Conservation (phyloP, 331 rosid species). For the Malus hybrid region DNA sequence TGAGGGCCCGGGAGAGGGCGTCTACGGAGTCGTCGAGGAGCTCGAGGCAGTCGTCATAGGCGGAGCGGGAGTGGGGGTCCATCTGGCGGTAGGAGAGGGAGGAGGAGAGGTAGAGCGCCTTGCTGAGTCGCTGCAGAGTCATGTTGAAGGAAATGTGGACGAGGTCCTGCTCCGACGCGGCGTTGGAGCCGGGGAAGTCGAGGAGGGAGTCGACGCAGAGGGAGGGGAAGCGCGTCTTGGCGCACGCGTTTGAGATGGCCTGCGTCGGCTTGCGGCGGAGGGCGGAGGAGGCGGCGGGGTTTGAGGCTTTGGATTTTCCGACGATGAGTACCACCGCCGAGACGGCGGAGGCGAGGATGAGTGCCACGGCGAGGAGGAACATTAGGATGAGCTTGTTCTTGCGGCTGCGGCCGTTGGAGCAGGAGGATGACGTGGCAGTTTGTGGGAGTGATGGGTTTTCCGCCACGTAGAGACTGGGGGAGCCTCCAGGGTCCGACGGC, state of each 20-base stretch:
- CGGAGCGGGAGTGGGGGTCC: conserved; percentile 44
- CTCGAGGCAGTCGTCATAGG: conserved; percentile 72
- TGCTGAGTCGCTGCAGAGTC: conserved; percentile 51
- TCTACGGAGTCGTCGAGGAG: conserved; percentile 72
- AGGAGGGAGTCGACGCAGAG: conserved; percentile 61
- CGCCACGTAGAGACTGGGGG: not conserved
- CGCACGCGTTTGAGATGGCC: conserved; percentile 66
- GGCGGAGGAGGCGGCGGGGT: not conserved
- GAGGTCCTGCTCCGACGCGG: conserved; percentile 62
- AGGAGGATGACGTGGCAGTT: not conserved
- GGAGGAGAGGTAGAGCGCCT: conserved; percentile 55
- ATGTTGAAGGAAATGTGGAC: conserved; percentile 90
- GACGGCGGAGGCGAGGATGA: conserved; percentile 47
- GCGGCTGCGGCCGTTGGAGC: not conserved
- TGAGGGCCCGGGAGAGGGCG: conserved; percentile 46
- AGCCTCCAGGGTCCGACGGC: conserved; percentile 18
- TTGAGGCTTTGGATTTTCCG: conserved; percentile 7
- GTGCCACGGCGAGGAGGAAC: conserved; percentile 30
- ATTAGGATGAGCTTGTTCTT: conserved; percentile 33
- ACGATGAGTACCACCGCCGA: conserved; percentile 33
- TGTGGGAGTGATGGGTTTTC: conserved; percentile 17
- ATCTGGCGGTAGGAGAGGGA: conserved; percentile 25
- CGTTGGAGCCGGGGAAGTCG: conserved; percentile 56
- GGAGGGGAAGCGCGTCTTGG: conserved; percentile 46
- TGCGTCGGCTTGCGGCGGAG: conserved; percentile 46